phyloP scores from a whole-genome alignment of 139 green algal genomes.

The Chloropicon primus region DNA sequence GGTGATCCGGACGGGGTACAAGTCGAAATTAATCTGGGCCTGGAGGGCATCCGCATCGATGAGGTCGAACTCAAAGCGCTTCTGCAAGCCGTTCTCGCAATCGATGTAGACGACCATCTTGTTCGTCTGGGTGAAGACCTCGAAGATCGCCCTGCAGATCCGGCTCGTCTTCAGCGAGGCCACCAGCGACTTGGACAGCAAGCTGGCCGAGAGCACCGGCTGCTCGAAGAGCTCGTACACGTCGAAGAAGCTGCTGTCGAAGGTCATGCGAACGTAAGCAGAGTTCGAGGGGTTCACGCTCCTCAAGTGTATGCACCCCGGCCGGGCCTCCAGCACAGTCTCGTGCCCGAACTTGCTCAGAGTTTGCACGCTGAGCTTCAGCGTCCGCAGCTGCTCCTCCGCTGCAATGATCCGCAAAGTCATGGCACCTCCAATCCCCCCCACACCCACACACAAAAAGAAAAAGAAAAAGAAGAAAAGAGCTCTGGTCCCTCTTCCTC shows the following conservation, averaged over 20 bases:
- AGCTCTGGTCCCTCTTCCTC: too few relatives aligned
- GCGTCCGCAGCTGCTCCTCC: background rate
- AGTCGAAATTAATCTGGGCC: slow-evolving; percentile 43
- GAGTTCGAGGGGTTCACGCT: slow-evolving; percentile 49
- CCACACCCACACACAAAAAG: too few relatives aligned
- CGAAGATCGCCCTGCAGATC: slow-evolving; percentile 26
- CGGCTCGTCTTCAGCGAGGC: background rate
- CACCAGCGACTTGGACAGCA: slow-evolving; percentile 16
- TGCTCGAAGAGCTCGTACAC: slow-evolving; percentile 38
- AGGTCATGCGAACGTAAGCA: slow-evolving; percentile 46
- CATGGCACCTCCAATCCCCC: too few relatives aligned
- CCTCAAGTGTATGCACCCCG: slow-evolving; percentile 6
- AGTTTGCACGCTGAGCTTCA: background rate
- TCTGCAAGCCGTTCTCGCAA: slow-evolving; percentile 51
- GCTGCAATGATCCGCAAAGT: background rate
- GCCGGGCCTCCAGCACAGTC: background rate
- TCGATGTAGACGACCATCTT: slow-evolving; percentile 26
- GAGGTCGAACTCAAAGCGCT: slow-evolving; percentile 40
- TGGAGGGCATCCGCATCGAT: slow-evolving; percentile 43
- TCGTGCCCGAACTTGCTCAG: background rate
- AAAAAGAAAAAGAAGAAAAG: too few relatives aligned
- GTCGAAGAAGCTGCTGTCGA: slow-evolving; percentile 39
- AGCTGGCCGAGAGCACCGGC: slow-evolving; percentile 32
- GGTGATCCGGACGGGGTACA: slow-evolving; percentile 33
- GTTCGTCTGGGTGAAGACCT: slow-evolving; percentile 21